Percentiles rank a stretch among this genome's conserved stretches.
Conservation (phyloP, 345 rosid species). For the Aquilaria yunnanensis region DNA sequence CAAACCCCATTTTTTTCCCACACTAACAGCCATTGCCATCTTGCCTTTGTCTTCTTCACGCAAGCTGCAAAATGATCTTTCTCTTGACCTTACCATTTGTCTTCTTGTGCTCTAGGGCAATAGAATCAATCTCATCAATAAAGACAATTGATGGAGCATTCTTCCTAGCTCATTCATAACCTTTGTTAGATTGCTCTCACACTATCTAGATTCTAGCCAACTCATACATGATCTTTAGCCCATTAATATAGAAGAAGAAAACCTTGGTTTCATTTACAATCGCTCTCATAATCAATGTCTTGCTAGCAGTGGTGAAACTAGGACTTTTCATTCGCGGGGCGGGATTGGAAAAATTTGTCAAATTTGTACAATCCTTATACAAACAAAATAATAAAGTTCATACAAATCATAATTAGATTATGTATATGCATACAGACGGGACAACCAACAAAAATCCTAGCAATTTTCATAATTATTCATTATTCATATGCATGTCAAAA, state of each 20-base stretch:
- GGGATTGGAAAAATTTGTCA: too few relatives aligned
- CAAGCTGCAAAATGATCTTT: conserved; percentile 4
- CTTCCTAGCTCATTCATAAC: conserved; percentile 9
- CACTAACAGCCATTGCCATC: too few relatives aligned
- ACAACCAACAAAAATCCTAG: too few relatives aligned
- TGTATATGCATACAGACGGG: too few relatives aligned
- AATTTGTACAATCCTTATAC: too few relatives aligned
- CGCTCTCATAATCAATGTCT: conserved; percentile 8
- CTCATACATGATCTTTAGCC: conserved; percentile 8
- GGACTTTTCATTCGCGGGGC: too few relatives aligned
- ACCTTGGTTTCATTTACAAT: conserved; percentile 9
- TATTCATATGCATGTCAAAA: too few relatives aligned
- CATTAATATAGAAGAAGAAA: conserved; percentile 8
- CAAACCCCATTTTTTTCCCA: too few relatives aligned
- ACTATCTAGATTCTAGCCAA: conserved; percentile 3
- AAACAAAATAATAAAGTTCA: too few relatives aligned
- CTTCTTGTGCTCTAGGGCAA: conserved; percentile 37
- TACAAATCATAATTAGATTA: too few relatives aligned
- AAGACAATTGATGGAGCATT: conserved; percentile 19
- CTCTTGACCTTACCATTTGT: conserved; percentile 38
- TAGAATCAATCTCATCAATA: conserved; percentile 36
- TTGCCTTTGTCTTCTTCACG: too few relatives aligned
- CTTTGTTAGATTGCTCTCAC: conserved; percentile 10
- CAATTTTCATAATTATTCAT: too few relatives aligned
- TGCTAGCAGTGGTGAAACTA: background rate